Evolutionary conservation across 345 rosid genomes (phyloP).

Genomic region (Euphorbia peplus): DNA sequence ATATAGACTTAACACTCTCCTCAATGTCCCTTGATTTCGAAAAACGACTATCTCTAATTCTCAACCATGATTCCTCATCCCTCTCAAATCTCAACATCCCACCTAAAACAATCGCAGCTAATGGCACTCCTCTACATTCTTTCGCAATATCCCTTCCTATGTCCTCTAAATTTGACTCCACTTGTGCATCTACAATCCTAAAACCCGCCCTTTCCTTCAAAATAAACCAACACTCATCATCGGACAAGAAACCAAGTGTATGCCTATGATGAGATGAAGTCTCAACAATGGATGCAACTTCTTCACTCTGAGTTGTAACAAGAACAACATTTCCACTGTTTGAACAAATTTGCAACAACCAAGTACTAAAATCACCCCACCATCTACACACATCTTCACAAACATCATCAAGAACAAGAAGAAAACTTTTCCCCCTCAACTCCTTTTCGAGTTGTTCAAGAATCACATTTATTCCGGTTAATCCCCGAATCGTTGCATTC

Average conservation of each 20-base stretch:
- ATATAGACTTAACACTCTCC: background rate
- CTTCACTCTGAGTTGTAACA: slow-evolving; percentile 16
- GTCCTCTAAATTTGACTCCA: background rate
- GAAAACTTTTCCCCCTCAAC: too few species aligned
- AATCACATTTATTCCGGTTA: too few species aligned
- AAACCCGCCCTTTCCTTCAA: slow-evolving; percentile 8
- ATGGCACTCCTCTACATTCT: background rate
- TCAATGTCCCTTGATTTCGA: background rate
- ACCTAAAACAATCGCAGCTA: background rate
- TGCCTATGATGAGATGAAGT: background rate
- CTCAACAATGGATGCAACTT: slow-evolving; percentile 10
- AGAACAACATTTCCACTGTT: background rate
- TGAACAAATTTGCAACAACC: background rate
- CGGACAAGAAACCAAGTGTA: background rate
- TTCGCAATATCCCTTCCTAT: too few species aligned
- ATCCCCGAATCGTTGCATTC: too few species aligned
- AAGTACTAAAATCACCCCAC: too few species aligned
- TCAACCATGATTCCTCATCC: background rate
- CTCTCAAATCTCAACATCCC: background rate
- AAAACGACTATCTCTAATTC: background rate
- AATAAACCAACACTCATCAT: slow-evolving; percentile 20
- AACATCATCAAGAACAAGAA: too few species aligned
- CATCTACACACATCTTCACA: too few species aligned
- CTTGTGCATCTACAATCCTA: background rate
- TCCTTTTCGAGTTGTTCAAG: too few species aligned